Evolutionary conservation across 1,139 yeast species (phyloP).

Genomic region (Blastobotrys indianensis): DNA sequence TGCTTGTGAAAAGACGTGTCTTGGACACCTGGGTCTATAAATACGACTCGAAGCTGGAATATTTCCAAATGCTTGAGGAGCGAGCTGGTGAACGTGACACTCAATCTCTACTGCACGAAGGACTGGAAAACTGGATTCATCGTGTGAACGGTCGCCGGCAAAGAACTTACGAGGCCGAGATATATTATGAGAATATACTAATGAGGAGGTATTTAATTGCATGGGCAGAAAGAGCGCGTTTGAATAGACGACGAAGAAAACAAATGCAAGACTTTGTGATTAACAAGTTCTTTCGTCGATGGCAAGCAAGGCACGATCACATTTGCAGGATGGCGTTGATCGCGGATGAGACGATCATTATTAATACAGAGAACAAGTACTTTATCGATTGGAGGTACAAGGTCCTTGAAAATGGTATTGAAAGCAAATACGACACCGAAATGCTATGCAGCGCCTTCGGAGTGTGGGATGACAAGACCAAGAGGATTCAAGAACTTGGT

Average conservation of each 20-base stretch:
- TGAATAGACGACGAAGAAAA: not conserved
- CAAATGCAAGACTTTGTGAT: constrained; percentile 2
- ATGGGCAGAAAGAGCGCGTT: not conserved
- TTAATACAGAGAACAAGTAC: not conserved
- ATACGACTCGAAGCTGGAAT: not conserved
- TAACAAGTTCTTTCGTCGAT: constrained; percentile 9
- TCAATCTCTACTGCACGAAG: not conserved
- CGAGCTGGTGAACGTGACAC: constrained; percentile 5
- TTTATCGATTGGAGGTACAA: constrained; percentile 13
- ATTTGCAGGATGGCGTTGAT: not conserved
- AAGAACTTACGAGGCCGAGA: not conserved
- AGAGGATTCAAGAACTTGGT: not conserved
- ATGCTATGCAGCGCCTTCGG: not conserved
- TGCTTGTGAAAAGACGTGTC: not conserved
- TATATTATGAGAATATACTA: not conserved
- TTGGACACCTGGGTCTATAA: constrained; percentile 3
- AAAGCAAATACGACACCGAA: not conserved
- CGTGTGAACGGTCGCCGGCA: not conserved
- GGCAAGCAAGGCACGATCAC: constrained; percentile 9
- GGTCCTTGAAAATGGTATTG: constrained; percentile 5
- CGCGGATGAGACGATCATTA: constrained; percentile 9
- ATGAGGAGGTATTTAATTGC: too few relatives aligned
- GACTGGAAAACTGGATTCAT: not conserved
- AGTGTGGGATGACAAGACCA: constrained; percentile 5
- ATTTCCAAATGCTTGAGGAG: not conserved